Base-by-base conservation (phyloP, 208 protist species). In the Crithidia mellificae region DNA sequence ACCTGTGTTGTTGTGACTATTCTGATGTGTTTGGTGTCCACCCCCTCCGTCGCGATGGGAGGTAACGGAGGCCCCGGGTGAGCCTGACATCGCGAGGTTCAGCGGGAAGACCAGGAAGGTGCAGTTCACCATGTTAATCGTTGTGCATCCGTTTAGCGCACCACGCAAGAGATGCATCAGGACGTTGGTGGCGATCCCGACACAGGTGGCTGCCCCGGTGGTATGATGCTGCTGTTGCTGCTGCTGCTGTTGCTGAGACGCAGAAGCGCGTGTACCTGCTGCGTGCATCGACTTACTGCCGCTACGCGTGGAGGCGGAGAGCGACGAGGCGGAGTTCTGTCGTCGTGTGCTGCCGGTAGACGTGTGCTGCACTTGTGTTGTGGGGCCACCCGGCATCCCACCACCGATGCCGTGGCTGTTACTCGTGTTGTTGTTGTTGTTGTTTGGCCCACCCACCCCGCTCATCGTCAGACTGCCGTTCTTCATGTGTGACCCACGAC, bases 31-130 rank as follows among this genome's bases (percentile, higher is more conserved):
- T n/a, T n/a, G n/a, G n/a, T n/a, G n/a, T n/a, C n/a, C n/a, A n/a
- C n/a, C n/a, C n/a, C n/a, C n/a, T n/a, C n/a, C n/a, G n/a, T n/a
- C n/a, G n/a, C 9, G 36, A 12, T 41, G 6, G 36, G 36, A 15
- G 22, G 52, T 43, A 32, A 47, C 3, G 2, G 55, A 27, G 2
- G 55, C 6, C 39, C 44, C 38, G 6, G 72, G 34, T 4, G 67
- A 49, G 11, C 29, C 34, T 17, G 32, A 32, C 19, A 27, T 34
- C 4, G 63, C 39, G 27, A 82, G 63, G 6, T 12, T 52, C 19
- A 93, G 29, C 8, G 84, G 87, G 43, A 83, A 93, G 39, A 88
- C 74, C 19, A 93, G 75, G 50, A 94, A 88, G 1, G 85, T 94
- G 55, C 73, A 76, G 63, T 83, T 85, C n/a, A 77, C 83, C 63